phyloP scores from a whole-genome alignment of 2,329 filamentous ascomycete genomes.

The Kalmusia sp. region DNA sequence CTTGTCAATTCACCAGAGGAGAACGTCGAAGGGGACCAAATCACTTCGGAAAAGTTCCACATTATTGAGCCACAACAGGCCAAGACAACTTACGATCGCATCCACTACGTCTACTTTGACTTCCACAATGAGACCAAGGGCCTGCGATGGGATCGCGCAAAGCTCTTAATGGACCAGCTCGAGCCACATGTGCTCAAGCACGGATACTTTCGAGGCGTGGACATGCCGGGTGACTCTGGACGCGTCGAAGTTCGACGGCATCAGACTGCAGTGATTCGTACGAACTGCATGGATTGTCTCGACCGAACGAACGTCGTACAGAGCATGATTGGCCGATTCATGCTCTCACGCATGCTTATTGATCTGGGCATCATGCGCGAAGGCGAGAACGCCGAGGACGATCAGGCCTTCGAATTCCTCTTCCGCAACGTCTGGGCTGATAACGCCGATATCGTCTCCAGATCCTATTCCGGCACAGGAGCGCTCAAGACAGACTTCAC shows the following conservation, averaged over 20 bases:
- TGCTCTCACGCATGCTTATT: slow-evolving; percentile 84
- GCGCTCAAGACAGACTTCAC: slow-evolving; percentile 99
- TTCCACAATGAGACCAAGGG: slow-evolving; percentile 98
- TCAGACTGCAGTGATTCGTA: slow-evolving; percentile 91
- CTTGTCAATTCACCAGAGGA: slow-evolving; percentile 75
- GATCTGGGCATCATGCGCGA: slow-evolving; percentile 80
- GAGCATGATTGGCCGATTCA: slow-evolving; percentile 92
- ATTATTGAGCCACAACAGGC: slow-evolving; percentile 70
- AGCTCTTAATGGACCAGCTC: slow-evolving; percentile 83
- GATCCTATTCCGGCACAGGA: slow-evolving; percentile 92
- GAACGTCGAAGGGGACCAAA: slow-evolving; percentile 67
- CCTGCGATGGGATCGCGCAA: slow-evolving; percentile 88
- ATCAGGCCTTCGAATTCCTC: slow-evolving; percentile 81
- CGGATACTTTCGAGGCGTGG: slow-evolving; percentile 90
- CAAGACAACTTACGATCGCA: slow-evolving; percentile 74
- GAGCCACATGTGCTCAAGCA: slow-evolving; percentile 77
- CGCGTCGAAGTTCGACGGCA: slow-evolving; percentile 79
- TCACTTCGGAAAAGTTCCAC: slow-evolving; percentile 81
- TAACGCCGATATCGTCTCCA: slow-evolving; percentile 94
- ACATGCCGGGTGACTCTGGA: slow-evolving; percentile 78
- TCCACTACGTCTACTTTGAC: slow-evolving; percentile 98
- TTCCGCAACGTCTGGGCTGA: slow-evolving; percentile 99
- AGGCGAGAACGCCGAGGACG: slow-evolving; percentile 80
- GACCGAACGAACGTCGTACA: slow-evolving; percentile 98
- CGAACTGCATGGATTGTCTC: slow-evolving; percentile 99